A percentile compares a stretch with the other conserved stretches of the same genome.
These are phyloP conservation scores for Juglanconis oblonga DNA, from an alignment of 2,329 filamentous ascomycete genomes.

Conservation along the genomic window DNA sequence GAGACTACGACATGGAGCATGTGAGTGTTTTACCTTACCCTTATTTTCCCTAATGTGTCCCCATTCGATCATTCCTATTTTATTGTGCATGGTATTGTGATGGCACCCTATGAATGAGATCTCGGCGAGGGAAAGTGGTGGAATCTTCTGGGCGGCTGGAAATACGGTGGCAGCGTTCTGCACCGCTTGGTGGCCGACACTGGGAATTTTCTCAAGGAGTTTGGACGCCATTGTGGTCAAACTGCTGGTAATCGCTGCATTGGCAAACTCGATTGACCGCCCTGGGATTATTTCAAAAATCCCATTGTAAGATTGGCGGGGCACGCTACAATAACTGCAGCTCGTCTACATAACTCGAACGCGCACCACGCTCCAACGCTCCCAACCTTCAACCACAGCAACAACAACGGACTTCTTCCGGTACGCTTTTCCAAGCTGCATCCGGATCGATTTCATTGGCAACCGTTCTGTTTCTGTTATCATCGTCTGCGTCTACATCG, in stretches of 20 bases:
- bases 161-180: neutral
- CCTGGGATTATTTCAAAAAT: neutral
- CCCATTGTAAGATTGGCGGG: neutral
- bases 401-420: neutral
- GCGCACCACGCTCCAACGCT: neutral
- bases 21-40: slow-evolving; percentile 48
- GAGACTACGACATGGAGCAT: slow-evolving; percentile 81
- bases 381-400: neutral
- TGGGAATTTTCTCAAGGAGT: neutral
- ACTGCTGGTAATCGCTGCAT: neutral
- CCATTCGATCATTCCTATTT: neutral
- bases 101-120: neutral
- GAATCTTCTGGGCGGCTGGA: neutral
- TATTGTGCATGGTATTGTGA: neutral
- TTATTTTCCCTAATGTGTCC: slow-evolving; percentile 16
- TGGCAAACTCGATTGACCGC: neutral
- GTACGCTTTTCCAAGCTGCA: neutral
- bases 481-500: neutral
- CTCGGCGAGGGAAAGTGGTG: neutral
- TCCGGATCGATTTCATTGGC: neutral
- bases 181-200: neutral
- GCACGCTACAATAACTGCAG: neutral
- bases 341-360: neutral
- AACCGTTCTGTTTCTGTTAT: neutral
- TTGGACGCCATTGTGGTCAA: neutral